Base-by-base conservation (phyloP, 2,329 filamentous ascomycete genomes). In the Monascus ruber region DNA sequence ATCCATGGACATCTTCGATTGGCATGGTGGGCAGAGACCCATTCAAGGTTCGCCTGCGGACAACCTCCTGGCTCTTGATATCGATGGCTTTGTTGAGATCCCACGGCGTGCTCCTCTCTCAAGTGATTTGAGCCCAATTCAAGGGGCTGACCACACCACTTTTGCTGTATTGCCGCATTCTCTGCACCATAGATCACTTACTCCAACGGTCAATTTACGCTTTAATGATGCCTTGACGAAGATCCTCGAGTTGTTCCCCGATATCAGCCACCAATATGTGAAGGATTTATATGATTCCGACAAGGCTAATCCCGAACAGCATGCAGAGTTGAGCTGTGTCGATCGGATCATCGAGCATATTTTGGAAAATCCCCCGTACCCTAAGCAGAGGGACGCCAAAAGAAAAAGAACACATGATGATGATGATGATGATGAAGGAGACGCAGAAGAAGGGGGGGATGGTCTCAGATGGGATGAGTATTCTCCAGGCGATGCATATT, bases 161-260 rank as follows among this genome's bases (percentile, higher is more conserved):
- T 17, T 17, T 17, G 17, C 3, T 17, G 17, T 3, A 17, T 17
- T 17, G 17, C 17, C 17, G 3, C 17, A 17, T 17, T 17, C 17
- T 17, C 17, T 17, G 17, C 17, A 17, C 17, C 17, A 17, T 17
- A 3, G 17, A 17, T 17, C 17, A 29, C 6, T 3, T 6, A 29
- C 28, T 29, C 28, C 33, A n/a, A 9, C 33, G 1, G 7, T 8
- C 33, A 10, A 34, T 6, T 8, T 9, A 10, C 4, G 4, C 25
- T 6, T 4, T 5, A 35, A 42, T 3, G 35, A 42, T 31, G 24
- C 41, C 29, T 51, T 70, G 11, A 44, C 48, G 6, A 50, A 55
- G n/a, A 49, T 73, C 11, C 31, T 65, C 4, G 50, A 54, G 7
- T 47, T 73, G 6, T 72, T 73, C 39, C 71, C 71, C 6, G 68